phyloP scores from a whole-genome alignment of 2,329 filamentous ascomycete species.

The Claviceps citrina region DNA sequence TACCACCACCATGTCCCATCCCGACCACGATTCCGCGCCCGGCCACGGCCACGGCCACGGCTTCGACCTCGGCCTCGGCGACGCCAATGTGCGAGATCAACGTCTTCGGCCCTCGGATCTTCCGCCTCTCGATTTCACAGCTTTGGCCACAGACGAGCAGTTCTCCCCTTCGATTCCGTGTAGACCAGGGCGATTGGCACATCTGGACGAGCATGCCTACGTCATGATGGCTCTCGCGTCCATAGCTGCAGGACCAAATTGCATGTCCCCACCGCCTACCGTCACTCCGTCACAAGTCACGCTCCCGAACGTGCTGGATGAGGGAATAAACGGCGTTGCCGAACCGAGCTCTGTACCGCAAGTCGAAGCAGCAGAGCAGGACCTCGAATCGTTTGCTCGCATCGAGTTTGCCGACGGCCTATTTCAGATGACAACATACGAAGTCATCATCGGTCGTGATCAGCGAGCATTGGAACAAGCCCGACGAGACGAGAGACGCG shows the following conservation, averaged over 20 bases:
- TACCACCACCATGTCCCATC: slow-evolving; percentile 2
- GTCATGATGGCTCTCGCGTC: slow-evolving; percentile 31
- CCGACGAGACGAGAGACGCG: slow-evolving; percentile 33
- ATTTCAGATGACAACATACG: slow-evolving; percentile 65
- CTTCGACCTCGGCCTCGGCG: neutral
- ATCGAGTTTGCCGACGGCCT: slow-evolving; percentile 60
- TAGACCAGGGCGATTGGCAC: slow-evolving; percentile 17
- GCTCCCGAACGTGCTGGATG: slow-evolving; percentile 22
- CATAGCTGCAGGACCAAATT: slow-evolving; percentile 21
- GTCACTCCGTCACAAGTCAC: slow-evolving; percentile 32
- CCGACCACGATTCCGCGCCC: too few species aligned
- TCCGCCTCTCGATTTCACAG: too few species aligned
- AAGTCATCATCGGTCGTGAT: slow-evolving; percentile 59
- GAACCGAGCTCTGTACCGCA: slow-evolving; percentile 20
- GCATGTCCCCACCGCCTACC: slow-evolving; percentile 27
- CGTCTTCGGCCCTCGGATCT: too few species aligned
- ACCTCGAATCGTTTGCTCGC: slow-evolving; percentile 40
- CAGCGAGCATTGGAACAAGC: slow-evolving; percentile 42
- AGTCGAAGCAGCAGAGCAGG: slow-evolving; percentile 22
- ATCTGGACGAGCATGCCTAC: slow-evolving; percentile 24
- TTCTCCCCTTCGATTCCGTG: slow-evolving; percentile 20
- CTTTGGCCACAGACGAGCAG: slow-evolving; percentile 11
- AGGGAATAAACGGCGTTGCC: slow-evolving; percentile 15
- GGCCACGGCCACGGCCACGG: too few species aligned
- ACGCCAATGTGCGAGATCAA: slow-evolving; percentile 4